phyloP scores from a whole-genome alignment of 148 eudicot genomes.

The Vaccinium vitisidaea region DNA sequence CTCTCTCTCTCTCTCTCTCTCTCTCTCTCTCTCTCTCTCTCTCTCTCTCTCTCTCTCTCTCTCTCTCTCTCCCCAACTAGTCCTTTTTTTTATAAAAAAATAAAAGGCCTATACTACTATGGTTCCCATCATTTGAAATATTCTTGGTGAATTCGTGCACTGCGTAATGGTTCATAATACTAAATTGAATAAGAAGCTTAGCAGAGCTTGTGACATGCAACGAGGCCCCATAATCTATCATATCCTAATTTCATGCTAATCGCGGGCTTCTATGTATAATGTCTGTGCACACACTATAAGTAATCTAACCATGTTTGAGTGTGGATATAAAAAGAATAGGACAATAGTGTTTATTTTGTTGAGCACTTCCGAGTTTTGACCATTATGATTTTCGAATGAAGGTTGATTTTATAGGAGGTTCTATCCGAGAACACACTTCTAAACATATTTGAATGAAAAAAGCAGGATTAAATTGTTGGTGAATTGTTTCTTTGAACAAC shows the following conservation, averaged over 20 bases:
- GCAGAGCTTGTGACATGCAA: not conserved
- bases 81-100: too few relatives aligned
- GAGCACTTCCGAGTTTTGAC: not conserved
- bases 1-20: not conserved
- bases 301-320: not conserved
- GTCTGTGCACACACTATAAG: not conserved
- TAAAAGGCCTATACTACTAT: too few relatives aligned
- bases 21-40: not conserved
- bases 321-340: not conserved
- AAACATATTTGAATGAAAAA: not conserved
- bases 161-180: not conserved
- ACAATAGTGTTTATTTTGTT: not conserved
- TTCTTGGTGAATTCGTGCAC: not conserved
- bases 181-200: not conserved
- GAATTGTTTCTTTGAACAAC: not conserved
- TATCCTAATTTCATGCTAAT: not conserved
- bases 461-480: not conserved
- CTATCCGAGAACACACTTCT: not conserved
- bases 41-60: too few relatives aligned
- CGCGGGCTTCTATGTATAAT: not conserved
- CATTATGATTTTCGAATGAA: too few relatives aligned
- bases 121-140: not conserved
- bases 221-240: not conserved
- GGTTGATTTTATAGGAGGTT: not conserved
- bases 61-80: not conserved